Conservation (phyloP, 441 rosid species). For the Rhodomyrtus psidioides region DNA sequence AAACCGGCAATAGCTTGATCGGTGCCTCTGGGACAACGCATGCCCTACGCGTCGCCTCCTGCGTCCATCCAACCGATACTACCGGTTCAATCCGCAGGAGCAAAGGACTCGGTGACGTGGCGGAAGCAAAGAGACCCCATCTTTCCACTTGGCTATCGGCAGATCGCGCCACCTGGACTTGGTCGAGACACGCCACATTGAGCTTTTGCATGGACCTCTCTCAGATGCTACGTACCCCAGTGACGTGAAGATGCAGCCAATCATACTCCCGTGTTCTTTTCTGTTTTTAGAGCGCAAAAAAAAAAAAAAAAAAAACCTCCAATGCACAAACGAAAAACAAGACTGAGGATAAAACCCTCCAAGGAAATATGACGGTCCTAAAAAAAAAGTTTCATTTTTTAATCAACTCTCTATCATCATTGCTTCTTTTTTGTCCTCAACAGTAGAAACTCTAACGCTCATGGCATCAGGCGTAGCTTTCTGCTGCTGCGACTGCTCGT, state of each 20-base stretch:
- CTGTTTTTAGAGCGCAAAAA: neutral
- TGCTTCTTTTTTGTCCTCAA: conserved; percentile 12
- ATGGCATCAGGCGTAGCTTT: conserved; percentile 13
- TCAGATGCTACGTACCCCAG: neutral
- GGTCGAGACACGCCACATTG: neutral
- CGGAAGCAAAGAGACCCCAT: too few species aligned
- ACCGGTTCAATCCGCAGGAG: neutral
- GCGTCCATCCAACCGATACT: neutral
- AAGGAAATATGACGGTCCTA: neutral
- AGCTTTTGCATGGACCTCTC: neutral
- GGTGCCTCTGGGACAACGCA: neutral
- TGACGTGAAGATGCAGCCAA: neutral
- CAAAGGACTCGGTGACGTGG: neutral
- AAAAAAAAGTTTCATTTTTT: neutral
- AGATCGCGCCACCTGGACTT: neutral
- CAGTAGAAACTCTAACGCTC: conserved; percentile 11
- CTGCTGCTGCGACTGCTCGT: conserved; percentile 32
- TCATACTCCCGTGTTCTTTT: neutral
- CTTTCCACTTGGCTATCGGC: neutral
- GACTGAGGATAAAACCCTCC: neutral
- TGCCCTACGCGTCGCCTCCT: too few species aligned
- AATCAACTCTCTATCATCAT: neutral
- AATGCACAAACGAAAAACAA: neutral
- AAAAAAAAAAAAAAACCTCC: neutral
- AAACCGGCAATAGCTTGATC: neutral